Evolutionary conservation across 768 basidiomycete genomes (phyloP), one percentile per base, ranked within the genome.

Genomic region (Dentipellis fragilis): DNA sequence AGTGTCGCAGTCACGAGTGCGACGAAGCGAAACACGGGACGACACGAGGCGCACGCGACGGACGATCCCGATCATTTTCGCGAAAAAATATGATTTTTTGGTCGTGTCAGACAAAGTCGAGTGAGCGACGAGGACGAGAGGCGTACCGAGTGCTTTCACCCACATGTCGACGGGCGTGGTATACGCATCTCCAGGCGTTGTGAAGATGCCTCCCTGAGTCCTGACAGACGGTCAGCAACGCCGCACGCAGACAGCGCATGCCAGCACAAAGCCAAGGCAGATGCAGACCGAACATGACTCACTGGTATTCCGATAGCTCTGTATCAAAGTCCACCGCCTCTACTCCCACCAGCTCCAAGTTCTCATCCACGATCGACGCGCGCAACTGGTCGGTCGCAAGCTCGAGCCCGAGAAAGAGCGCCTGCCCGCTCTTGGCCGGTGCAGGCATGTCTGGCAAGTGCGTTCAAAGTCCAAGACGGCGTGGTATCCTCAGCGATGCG

Each of bases 81-180:
- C 23, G 22, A 39, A 47, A 34, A 23, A 17, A 47, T 21, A 40
- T 46, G 64, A 58, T 56, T 61, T 56, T 53, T 52, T 48, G 50
- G 29, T 29, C 29, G 29, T 29, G 29, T 29, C 29, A 29, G 58
- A 54, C 57, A 55, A 22, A 49, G 21, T 17, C 21, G 11, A 21
- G 48, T 10, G 29, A 22, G 10, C 14, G 23, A 23, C 23, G 52
- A 62, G 64, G 65, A 64, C 60, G 59, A 46, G 29, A 57, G 55
- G 72, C 84, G 69, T 68, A 89, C 90, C 90, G 51, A 93, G 78
- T 14, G 78, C 86, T 67, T 88, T 89, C 54, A 90, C 82, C 89
- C 89, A 92, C 87, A 92, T 89, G 64, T 93, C 89, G 48, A 93
- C 79, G 1, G 90, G 89, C 7, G 89, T 90, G 39, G 87, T 91